These are phyloP conservation scores for Claviceps cyperi DNA, from an alignment of 2,329 filamentous ascomycete species.

Conservation along the genomic window DNA sequence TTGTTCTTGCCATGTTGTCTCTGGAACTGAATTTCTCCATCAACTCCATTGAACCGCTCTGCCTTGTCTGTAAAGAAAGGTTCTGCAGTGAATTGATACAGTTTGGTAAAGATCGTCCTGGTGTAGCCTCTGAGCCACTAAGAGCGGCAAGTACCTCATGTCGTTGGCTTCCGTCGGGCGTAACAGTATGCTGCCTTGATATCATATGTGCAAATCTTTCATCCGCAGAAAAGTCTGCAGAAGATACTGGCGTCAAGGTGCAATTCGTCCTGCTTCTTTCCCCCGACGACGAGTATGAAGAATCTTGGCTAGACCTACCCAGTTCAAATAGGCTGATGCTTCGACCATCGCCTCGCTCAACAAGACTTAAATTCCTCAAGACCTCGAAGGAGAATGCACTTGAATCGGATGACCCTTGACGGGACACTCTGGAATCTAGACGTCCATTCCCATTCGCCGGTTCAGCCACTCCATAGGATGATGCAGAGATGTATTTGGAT, in stretches of 20 bases:
- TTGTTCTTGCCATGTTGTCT: neutral
- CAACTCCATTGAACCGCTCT: neutral
- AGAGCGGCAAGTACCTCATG: slow-evolving; percentile 3
- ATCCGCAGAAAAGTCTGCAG: neutral
- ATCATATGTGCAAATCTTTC: neutral
- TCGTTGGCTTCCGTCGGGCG: slow-evolving; percentile 1
- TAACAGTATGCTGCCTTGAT: neutral
- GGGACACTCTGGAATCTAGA: neutral
- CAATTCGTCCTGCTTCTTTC: neutral
- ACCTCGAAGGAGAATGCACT: neutral
- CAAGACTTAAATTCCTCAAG: neutral
- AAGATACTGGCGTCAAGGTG: slow-evolving; percentile 1
- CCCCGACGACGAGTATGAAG: neutral
- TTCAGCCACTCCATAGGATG: neutral
- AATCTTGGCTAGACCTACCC: neutral
- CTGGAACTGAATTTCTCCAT: neutral
- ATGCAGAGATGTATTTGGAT: neutral
- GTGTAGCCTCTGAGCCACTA: neutral
- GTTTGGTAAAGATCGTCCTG: neutral
- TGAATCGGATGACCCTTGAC: neutral
- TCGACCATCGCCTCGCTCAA: neutral
- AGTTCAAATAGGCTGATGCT: slow-evolving; percentile 1
- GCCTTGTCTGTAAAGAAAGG: neutral
- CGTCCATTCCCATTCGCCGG: neutral
- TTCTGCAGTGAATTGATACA: neutral